phyloP scores from a whole-genome alignment of 2,329 filamentous ascomycete species.

The Botrytis fragariae region DNA sequence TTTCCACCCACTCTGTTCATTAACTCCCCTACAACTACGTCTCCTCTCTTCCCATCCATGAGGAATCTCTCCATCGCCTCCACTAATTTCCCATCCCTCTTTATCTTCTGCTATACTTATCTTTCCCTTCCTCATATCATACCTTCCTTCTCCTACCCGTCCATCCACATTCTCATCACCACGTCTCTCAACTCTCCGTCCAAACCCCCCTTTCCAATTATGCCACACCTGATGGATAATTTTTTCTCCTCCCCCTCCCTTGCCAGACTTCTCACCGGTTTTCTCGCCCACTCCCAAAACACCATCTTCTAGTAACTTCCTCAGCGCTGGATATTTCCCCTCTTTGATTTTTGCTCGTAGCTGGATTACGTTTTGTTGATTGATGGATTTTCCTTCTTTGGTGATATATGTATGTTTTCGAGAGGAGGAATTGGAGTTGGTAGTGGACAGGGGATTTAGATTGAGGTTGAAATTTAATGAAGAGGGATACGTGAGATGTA shows the following conservation, averaged over 20 bases:
- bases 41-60: constrained; percentile 1
- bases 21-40: neutral
- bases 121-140: neutral
- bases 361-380: neutral
- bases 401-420: neutral
- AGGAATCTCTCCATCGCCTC: neutral
- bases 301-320: neutral
- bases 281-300: accelerated
- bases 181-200: neutral
- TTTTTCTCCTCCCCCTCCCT: neutral
- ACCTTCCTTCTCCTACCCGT: accelerated
- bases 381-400: neutral
- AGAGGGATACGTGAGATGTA: neutral
- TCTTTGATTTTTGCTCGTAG: neutral
- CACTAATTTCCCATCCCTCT: neutral
- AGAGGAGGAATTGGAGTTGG: accelerated
- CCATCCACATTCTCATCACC: neutral
- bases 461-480: neutral
- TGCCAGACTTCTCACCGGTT: accelerated
- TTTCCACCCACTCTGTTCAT: neutral
- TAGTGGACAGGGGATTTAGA: neutral
- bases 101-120: neutral
- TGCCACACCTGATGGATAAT: constrained; percentile 13
- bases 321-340: neutral
- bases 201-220: neutral